Evolutionary conservation across 2,329 filamentous ascomycete genomes (phyloP).

Genomic region (Claviceps pazoutovae): DNA sequence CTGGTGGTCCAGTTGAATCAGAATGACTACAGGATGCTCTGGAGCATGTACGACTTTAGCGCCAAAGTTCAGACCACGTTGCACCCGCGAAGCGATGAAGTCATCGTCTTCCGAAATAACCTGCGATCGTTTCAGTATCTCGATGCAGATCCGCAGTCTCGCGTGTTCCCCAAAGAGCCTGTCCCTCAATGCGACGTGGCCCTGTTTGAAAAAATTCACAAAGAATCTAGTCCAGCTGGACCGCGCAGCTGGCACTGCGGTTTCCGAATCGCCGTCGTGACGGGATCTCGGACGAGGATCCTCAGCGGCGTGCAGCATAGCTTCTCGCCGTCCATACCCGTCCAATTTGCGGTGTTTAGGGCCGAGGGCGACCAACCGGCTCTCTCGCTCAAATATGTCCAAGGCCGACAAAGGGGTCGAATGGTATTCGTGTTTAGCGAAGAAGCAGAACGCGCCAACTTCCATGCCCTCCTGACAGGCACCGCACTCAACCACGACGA

Average conservation of each 20-base stretch:
- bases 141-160: slow-evolving; percentile 54
- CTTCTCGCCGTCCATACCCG: slow-evolving; percentile 48
- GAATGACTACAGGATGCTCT: slow-evolving; percentile 64
- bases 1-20: slow-evolving; percentile 58
- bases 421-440: slow-evolving; percentile 69
- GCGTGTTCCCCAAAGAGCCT: slow-evolving; percentile 62
- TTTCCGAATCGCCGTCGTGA: slow-evolving; percentile 65
- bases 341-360: slow-evolving; percentile 66
- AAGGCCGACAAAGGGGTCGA: slow-evolving; percentile 49
- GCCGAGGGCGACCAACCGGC: slow-evolving; percentile 57
- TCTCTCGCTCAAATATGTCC: slow-evolving; percentile 56
- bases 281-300: slow-evolving; percentile 62
- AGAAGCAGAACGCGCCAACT: slow-evolving; percentile 51
- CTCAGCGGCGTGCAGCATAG: slow-evolving; percentile 63
- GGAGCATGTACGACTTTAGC: slow-evolving; percentile 76
- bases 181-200: slow-evolving; percentile 57
- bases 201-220: slow-evolving; percentile 58
- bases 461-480: slow-evolving; percentile 63
- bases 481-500: slow-evolving; percentile 56
- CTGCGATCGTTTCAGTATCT: slow-evolving; percentile 70
- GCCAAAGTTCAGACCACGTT: slow-evolving; percentile 61
- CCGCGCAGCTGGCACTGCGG: slow-evolving; percentile 62
- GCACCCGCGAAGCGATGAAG: slow-evolving; percentile 55
- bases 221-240: slow-evolving; percentile 58
- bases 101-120: slow-evolving; percentile 51